phyloP scores from a whole-genome alignment of 2,329 filamentous ascomycete genomes.

The Penicillium paneum region DNA sequence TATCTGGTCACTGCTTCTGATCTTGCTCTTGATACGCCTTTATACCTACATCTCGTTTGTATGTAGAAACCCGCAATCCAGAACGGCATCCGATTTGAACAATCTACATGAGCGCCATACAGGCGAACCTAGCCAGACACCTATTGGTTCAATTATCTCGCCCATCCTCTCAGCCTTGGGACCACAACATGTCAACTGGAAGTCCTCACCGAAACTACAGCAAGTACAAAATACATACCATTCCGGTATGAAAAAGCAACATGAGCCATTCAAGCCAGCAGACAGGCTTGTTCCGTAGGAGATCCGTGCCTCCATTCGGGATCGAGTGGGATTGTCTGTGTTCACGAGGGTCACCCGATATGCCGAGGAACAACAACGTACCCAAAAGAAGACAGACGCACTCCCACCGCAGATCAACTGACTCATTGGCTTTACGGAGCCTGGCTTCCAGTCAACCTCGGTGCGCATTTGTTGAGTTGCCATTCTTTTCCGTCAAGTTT shows the following conservation, averaged over 20 bases:
- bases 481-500: neutral
- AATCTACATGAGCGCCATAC: neutral
- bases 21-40: neutral
- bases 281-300: neutral
- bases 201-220: neutral
- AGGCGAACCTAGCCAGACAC: neutral
- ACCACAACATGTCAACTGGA: neutral
- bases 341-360: conserved; percentile 15
- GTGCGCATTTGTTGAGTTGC: neutral
- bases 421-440: neutral
- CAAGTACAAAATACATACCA: neutral
- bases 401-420: neutral
- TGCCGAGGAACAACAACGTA: conserved; percentile 15
- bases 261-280: neutral
- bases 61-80: neutral
- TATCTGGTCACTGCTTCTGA: neutral
- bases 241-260: neutral
- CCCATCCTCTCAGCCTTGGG: neutral
- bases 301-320: conserved; percentile 10
- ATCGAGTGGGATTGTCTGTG: conserved; percentile 6
- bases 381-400: neutral
- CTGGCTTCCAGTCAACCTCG: neutral
- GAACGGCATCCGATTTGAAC: neutral
- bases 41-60: neutral
- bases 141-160: neutral